Conservation (phyloP, 257 asterid species). For the Jacaranda copaia region DNA sequence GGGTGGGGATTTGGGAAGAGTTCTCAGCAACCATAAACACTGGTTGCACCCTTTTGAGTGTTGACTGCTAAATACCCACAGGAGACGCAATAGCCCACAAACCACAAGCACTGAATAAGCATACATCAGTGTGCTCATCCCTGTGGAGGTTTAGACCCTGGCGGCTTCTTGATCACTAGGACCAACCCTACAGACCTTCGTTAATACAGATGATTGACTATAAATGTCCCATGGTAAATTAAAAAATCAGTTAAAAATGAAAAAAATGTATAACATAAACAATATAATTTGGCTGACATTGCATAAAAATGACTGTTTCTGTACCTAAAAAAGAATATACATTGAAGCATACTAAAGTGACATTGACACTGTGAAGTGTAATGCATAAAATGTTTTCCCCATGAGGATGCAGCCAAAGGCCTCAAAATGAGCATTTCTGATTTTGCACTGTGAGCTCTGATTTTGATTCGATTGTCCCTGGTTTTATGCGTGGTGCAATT, state of each 20-base stretch:
- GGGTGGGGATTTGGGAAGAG: no score
- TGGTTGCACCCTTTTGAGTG: no score
- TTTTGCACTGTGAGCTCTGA: slow-evolving; percentile 1
- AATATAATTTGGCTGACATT: slow-evolving; percentile 4
- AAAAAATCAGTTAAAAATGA: not conserved
- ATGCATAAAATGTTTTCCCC: not conserved
- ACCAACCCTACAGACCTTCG: no score
- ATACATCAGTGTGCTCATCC: no score
- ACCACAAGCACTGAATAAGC: no score
- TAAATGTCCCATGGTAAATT: not conserved
- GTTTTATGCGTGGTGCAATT: not conserved
- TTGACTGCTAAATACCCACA: no score
- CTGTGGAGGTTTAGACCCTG: no score
- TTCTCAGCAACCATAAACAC: no score
- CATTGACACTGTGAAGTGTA: not conserved
- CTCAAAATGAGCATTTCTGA: slow-evolving; percentile 3
- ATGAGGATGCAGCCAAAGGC: not conserved
- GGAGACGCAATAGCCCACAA: no score
- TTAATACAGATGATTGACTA: not conserved
- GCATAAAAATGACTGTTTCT: not conserved
- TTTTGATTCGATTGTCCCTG: not conserved
- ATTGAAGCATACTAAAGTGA: not conserved
- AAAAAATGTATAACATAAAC: not conserved
- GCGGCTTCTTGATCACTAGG: no score
- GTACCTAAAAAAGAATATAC: not conserved